Conservation (phyloP, 2,329 filamentous ascomycete species). For the Aureobasidium pullulans region DNA sequence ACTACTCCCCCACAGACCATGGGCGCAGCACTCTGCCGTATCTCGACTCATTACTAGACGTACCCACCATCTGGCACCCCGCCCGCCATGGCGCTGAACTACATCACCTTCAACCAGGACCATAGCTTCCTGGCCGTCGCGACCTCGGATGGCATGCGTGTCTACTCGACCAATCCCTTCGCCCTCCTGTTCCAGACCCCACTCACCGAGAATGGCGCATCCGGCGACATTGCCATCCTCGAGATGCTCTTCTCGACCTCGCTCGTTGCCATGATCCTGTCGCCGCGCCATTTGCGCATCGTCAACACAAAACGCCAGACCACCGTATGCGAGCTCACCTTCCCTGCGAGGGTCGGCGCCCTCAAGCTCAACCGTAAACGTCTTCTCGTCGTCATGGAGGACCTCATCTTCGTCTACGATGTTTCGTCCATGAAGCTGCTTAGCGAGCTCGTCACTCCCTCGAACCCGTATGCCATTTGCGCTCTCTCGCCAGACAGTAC, state of each 20-base stretch:
- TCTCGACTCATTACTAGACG: not conserved
- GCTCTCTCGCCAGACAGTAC: slow-evolving; percentile 90
- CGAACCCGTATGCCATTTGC: slow-evolving; percentile 75
- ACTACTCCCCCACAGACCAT: not conserved
- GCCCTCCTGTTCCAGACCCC: slow-evolving; percentile 90
- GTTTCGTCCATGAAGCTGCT: slow-evolving; percentile 97
- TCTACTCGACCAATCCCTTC: slow-evolving; percentile 95
- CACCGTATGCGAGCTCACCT: slow-evolving; percentile 96
- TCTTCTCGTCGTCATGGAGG: slow-evolving; percentile 85
- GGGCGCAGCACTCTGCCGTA: not conserved
- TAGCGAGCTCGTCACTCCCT: slow-evolving; percentile 86
- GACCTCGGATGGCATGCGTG: slow-evolving; percentile 91
- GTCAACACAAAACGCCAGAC: slow-evolving; percentile 89
- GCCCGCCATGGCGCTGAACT: slow-evolving; percentile 59
- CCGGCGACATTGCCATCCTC: slow-evolving; percentile 83
- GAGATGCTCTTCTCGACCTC: slow-evolving; percentile 99
- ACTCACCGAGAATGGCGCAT: slow-evolving; percentile 42
- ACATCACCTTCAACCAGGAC: slow-evolving; percentile 98
- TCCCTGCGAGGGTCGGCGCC: slow-evolving; percentile 90
- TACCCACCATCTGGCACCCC: not conserved
- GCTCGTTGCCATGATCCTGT: slow-evolving; percentile 85
- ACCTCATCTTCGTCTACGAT: slow-evolving; percentile 96
- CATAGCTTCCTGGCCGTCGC: slow-evolving; percentile 94
- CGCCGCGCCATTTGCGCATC: slow-evolving; percentile 85
- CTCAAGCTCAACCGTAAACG: slow-evolving; percentile 92